Base-by-base conservation (phyloP, 2,329 filamentous ascomycete genomes). In the Cordyceps tenuipes region DNA sequence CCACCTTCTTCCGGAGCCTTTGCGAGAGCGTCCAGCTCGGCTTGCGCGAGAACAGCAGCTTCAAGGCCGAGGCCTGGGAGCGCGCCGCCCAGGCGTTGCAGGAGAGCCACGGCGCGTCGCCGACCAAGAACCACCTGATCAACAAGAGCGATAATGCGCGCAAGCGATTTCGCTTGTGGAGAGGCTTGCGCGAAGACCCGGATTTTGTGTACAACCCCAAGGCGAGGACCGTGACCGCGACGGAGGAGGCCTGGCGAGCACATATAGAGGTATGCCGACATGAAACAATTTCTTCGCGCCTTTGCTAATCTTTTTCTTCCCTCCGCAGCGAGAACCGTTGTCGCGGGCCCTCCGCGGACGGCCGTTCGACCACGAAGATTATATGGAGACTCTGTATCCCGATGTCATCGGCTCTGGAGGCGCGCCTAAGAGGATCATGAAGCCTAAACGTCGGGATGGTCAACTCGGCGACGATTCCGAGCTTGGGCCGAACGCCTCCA, bases 81-180 rank as follows among this genome's bases (percentile, higher is more conserved):
- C 79, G 80, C 64, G 82, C 82, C 50, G 77, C 78, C 59, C 72
- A 76, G 51, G 81, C 80, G 36, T 71, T 85, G 59, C 77, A 80
- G 70, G 79, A 81, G 34, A 77, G 76, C 58, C 82, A 84, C 66
- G 75, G 75, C 66, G 81, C 82, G 50, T 82, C 77, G 63, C 81
- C 82, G n/a, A 78, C 82, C 63, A 84, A 84, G 71, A 79, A 77
- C 65, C 82, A 85, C 59, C 77, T 85, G 41, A 83, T 85, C 70
- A 85, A 85, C 73, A 85, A 85, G 72, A 82, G 80, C 64, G 82
- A 85, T 71, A 85, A 85, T 69, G 82, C 82, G 62, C 77, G 82
- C 55, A 85, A 85, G 70, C 81, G 82, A 66, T 85, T 84, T 63
- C 79, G 82, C n/a, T 72, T 84, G 57, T 85, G 82, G 82, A 73